Percentiles rank a stretch among this genome's conserved stretches.
Evolutionary conservation across 2,329 filamentous ascomycete species (phyloP).

Genomic region (Pseudogymnoascus sp.): DNA sequence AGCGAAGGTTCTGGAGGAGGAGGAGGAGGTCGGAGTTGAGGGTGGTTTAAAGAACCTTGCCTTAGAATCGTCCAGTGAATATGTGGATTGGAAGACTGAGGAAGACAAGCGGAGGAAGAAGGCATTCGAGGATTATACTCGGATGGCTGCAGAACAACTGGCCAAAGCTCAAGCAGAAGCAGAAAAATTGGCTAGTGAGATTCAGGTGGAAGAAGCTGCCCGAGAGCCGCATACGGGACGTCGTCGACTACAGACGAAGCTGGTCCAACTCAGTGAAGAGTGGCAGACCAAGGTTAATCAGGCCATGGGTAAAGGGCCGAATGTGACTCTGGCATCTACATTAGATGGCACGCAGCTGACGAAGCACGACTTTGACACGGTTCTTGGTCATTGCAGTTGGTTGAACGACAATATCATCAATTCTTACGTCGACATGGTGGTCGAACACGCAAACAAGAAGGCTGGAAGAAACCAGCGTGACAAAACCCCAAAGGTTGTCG

Average conservation of each 20-base stretch:
- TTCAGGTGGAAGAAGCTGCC: neutral
- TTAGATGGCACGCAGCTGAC: neutral
- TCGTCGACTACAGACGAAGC: constrained; percentile 5
- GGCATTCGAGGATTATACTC: neutral
- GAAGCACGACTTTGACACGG: neutral
- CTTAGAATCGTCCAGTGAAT: neutral
- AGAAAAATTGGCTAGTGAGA: neutral
- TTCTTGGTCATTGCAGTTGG: constrained; percentile 32
- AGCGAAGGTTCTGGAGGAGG: neutral
- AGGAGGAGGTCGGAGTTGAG: neutral
- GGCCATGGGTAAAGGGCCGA: neutral
- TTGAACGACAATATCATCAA: constrained; percentile 73
- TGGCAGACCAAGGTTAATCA: neutral
- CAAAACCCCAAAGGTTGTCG: constrained; percentile 51
- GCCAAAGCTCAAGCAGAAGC: neutral
- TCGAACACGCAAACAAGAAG: constrained; percentile 48
- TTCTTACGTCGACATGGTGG: constrained; percentile 53
- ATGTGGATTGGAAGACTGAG: neutral
- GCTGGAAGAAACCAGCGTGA: constrained; percentile 39
- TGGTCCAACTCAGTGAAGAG: neutral
- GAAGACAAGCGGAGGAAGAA: neutral
- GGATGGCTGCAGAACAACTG: neutral
- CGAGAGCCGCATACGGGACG: neutral
- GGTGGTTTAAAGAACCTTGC: neutral
- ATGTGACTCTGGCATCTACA: neutral